Percentiles rank a stretch among this genome's conserved stretches.
These are phyloP conservation scores for Phytophthora pisi DNA, from an alignment of 352 stramenopile species.

Conservation along the genomic window DNA sequence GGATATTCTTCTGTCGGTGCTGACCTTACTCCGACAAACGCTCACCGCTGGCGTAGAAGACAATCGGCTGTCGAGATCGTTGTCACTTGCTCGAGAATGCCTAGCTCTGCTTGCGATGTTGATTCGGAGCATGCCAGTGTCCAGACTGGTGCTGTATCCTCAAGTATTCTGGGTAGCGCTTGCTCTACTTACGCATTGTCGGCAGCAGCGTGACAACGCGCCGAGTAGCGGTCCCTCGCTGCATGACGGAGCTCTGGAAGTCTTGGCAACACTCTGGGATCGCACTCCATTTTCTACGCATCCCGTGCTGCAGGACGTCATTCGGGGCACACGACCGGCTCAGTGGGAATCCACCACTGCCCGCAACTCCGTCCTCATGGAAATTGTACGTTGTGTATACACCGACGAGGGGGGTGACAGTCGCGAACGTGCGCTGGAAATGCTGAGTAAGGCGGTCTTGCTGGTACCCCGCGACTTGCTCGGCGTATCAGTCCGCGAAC, in stretches of 20 bases:
- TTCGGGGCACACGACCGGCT: conserved; percentile 51
- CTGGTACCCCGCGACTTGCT: conserved; percentile 44
- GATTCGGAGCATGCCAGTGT: conserved; percentile 50
- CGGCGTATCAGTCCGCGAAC: conserved; percentile 37
- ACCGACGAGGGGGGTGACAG: conserved; percentile 5
- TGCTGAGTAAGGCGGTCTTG: conserved; percentile 28
- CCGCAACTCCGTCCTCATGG: conserved; percentile 53
- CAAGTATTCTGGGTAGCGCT: conserved; percentile 79
- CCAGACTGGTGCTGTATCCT: conserved; percentile 69
- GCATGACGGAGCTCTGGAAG: conserved; percentile 36
- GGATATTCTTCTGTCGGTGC: conserved; percentile 61
- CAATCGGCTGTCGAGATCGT: conserved; percentile 7
- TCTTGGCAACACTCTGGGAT: conserved; percentile 51
- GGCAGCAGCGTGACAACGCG: conserved; percentile 18
- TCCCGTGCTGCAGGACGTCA: conserved; percentile 46
- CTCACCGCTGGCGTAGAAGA: conserved; percentile 21
- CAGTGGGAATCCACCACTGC: conserved; percentile 45
- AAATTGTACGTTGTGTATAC: conserved; percentile 50
- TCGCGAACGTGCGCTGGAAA: conserved; percentile 27
- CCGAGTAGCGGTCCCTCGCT: conserved; percentile 16
- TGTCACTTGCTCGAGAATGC: conserved; percentile 52
- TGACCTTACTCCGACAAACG: conserved; percentile 54
- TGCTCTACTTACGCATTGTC: conserved; percentile 68
- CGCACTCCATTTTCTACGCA: conserved; percentile 57
- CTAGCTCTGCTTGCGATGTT: conserved; percentile 46